Conservation (phyloP, 805 yeast species). For the Schwanniomyces polymorphus region DNA sequence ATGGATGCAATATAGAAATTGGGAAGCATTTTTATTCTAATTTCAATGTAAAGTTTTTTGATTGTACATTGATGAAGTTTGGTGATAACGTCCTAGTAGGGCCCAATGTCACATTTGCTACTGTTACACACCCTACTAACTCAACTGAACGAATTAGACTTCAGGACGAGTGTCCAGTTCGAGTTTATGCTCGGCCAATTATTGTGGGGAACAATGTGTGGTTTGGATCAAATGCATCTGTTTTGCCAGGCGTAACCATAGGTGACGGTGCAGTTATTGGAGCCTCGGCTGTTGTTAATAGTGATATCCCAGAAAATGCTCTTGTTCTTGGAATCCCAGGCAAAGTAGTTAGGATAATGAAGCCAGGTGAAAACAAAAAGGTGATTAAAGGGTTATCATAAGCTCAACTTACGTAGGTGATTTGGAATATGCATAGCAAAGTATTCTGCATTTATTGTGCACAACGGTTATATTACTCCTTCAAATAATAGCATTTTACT, state of each 20-base stretch:
- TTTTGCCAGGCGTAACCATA: slow-evolving; percentile 66
- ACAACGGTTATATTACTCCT: no score
- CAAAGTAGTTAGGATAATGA: slow-evolving; percentile 36
- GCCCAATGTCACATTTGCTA: slow-evolving; percentile 57
- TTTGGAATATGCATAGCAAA: no score
- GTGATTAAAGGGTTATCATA: slow-evolving; percentile 1
- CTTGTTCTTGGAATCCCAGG: slow-evolving; percentile 70
- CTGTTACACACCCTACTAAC: slow-evolving; percentile 67
- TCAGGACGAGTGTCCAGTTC: slow-evolving; percentile 16
- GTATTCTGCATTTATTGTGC: no score
- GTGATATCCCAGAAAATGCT: slow-evolving; percentile 52
- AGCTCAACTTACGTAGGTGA: no score
- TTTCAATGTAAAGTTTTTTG: slow-evolving; percentile 56
- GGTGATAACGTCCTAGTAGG: slow-evolving; percentile 64
- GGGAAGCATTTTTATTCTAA: slow-evolving; percentile 64
- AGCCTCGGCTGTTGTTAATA: slow-evolving; percentile 67
- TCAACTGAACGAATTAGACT: slow-evolving; percentile 36
- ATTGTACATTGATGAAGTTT: slow-evolving; percentile 59
- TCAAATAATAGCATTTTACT: no score
- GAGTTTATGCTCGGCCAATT: slow-evolving; percentile 59
- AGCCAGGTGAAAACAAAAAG: slow-evolving; percentile 15
- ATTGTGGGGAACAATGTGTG: slow-evolving; percentile 65
- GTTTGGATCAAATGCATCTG: slow-evolving; percentile 57
- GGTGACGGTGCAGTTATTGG: slow-evolving; percentile 65
- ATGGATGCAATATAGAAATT: slow-evolving; percentile 60